Evolutionary conservation across 1,284 basidiomycete species (phyloP).

Genomic region (Ustilago trichophora): DNA sequence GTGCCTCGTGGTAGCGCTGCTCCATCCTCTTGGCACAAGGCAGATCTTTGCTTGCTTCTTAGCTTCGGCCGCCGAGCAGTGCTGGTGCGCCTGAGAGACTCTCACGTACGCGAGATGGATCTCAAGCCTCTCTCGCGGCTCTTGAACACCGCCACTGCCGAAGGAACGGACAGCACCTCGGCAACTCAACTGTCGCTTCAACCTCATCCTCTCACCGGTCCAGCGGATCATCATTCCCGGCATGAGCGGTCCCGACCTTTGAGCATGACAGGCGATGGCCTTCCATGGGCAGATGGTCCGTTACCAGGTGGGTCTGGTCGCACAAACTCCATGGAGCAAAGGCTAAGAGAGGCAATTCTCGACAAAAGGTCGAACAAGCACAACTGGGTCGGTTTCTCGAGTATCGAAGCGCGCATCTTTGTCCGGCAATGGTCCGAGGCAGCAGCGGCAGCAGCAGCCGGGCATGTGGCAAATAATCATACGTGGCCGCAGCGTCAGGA

Average conservation of each 20-base stretch:
- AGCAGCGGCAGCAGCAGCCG: no score
- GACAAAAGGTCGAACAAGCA: constrained; percentile 38
- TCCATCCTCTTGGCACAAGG: constrained; percentile 46
- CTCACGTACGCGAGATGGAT: constrained; percentile 53
- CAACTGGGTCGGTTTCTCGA: constrained; percentile 45
- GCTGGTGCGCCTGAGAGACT: constrained; percentile 49
- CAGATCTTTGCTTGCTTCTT: constrained; percentile 52
- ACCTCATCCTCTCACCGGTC: neutral
- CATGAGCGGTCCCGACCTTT: constrained; percentile 15
- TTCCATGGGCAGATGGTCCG: constrained; percentile 2
- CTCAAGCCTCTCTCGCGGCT: constrained; percentile 40
- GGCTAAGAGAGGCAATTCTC: constrained; percentile 19
- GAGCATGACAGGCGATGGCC: constrained; percentile 9
- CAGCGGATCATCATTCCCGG: neutral
- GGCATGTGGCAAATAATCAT: no score
- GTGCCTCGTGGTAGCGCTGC: constrained; percentile 9
- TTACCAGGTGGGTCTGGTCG: constrained; percentile 4
- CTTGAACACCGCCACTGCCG: constrained; percentile 3
- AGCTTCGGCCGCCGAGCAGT: constrained; percentile 52
- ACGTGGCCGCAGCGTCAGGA: neutral
- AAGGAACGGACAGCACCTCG: neutral
- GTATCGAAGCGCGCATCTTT: constrained; percentile 32
- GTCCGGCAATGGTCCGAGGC: constrained; percentile 29
- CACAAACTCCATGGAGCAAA: constrained; percentile 28
- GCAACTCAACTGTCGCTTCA: constrained; percentile 21